Conservation (phyloP, 805 yeast genomes). For the Komagataella kurtzmanii region DNA sequence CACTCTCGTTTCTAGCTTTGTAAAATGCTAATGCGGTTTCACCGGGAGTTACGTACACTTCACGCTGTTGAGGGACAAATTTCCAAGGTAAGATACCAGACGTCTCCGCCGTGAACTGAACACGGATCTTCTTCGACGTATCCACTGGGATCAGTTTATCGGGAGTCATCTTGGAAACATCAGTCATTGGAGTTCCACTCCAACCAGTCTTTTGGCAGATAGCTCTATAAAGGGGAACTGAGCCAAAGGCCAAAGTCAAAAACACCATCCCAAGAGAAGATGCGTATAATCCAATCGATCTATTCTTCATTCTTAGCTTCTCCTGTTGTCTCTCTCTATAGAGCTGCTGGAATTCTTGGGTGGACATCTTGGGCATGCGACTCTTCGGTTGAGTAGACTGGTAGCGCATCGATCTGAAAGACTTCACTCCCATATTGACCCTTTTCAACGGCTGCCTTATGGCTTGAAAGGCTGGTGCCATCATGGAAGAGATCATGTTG, state of each 20-base stretch:
- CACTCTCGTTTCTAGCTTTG: conserved; percentile 76
- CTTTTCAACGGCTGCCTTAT: background rate
- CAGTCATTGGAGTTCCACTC: conserved; percentile 93
- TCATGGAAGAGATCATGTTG: background rate
- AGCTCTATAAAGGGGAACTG: conserved; percentile 87
- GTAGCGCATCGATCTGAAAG: background rate
- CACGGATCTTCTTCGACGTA: conserved; percentile 63
- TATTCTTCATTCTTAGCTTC: conserved; percentile 22
- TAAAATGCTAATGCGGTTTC: conserved; percentile 96
- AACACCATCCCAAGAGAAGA: conserved; percentile 58
- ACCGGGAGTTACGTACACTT: conserved; percentile 88
- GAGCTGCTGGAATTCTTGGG: conserved; percentile 16
- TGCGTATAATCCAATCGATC: conserved; percentile 52
- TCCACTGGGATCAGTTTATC: conserved; percentile 85
- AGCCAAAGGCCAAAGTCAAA: conserved; percentile 70
- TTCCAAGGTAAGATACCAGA: conserved; percentile 90
- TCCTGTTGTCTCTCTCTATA: conserved; percentile 12
- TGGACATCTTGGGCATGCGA: conserved; percentile 15
- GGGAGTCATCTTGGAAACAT: conserved; percentile 62
- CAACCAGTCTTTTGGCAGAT: conserved; percentile 92
- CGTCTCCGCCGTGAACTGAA: conserved; percentile 87
- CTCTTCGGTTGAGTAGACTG: conserved; percentile 3
- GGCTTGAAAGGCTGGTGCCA: background rate
- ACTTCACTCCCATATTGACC: background rate
- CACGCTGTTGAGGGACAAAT: conserved; percentile 87